A percentile compares a stretch with the other conserved stretches of the same genome.
Conservation (phyloP, 164 flowering plant genomes). For the Macadamia integrifolia region DNA sequence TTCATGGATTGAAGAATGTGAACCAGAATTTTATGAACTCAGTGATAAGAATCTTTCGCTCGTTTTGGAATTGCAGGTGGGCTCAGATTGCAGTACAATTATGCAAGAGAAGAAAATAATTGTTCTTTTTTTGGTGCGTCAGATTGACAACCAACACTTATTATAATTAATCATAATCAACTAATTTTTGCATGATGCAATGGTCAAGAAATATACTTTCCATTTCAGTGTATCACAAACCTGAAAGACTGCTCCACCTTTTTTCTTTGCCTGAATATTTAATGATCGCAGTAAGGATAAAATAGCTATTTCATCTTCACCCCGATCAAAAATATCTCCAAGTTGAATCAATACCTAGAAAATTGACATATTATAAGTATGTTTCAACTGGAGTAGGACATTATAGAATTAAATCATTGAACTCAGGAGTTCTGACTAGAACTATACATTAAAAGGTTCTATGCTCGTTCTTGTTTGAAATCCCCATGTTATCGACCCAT, state of each 20-base stretch:
- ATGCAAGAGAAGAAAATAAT: too few relatives aligned
- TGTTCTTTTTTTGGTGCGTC: too few relatives aligned
- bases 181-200: not conserved
- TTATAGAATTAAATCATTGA: not conserved
- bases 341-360: slow-evolving; percentile 79
- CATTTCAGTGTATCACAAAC: slow-evolving; percentile 27
- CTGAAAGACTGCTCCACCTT: slow-evolving; percentile 98
- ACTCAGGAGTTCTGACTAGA: not conserved
- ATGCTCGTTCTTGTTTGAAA: too few relatives aligned
- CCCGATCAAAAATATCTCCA: slow-evolving; percentile 87
- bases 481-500: too few relatives aligned
- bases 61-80: too few relatives aligned
- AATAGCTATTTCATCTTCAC: slow-evolving; percentile 90
- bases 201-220: not conserved
- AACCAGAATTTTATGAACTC: too few relatives aligned
- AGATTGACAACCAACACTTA: too few relatives aligned
- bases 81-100: too few relatives aligned
- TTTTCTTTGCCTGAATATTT: slow-evolving; percentile 60
- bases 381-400: not conserved
- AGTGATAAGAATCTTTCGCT: too few relatives aligned
- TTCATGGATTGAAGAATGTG: too few relatives aligned
- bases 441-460: not conserved
- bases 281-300: slow-evolving; percentile 72
- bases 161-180: too few relatives aligned
- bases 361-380: not conserved